Base-by-base conservation (phyloP, 2,329 filamentous ascomycete genomes). In the Aciculosporium take region DNA sequence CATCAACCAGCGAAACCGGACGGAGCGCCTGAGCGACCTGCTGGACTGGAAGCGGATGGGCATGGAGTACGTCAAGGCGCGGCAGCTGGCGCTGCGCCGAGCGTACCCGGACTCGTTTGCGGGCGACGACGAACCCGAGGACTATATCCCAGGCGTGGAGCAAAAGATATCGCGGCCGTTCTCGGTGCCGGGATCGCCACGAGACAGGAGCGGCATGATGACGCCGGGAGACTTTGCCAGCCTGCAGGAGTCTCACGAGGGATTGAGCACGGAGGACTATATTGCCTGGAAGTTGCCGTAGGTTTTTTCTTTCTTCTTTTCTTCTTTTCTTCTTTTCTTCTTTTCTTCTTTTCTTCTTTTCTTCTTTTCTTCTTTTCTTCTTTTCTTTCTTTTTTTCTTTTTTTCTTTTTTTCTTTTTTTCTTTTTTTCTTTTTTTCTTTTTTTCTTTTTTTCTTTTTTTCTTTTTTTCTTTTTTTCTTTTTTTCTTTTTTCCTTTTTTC, bases 21-120 rank as follows among this genome's bases (percentile, higher is more conserved):
- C 91, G 0, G 91, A 98, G 69, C 79, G 91, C 37, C 68, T 98
- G 41, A 94, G 87, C 56, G 91, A 98, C 59, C 70, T 98, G 45
- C 72, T 98, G 31, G 91, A 98, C 65, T 98, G 91, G 91, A 96
- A 96, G 74, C 76, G 91, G 38, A 98, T 98, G 91, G 91, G 91
- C 18, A 81, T 96, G 80, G 91, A 98, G 65, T 98, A 98, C 57
- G 86, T 95, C 65, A 98, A 96, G 70, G 91, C 91, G 27, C 78
- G 91, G 37, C 91, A 96, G 62, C 65, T 98, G 55, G 91, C 91
- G 20, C 69, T 98, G 48, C 74, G 91, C 54, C 76, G 91, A 62
- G 91, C 91, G 17, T 98, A 96, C 62, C 89, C 91, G 38, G 71
- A 73, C 40, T 89, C 86, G 3, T 98, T 94, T 59, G 72, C 76